phyloP scores from a whole-genome alignment of 352 stramenopile species.

The Globisporangium cederbergense region DNA sequence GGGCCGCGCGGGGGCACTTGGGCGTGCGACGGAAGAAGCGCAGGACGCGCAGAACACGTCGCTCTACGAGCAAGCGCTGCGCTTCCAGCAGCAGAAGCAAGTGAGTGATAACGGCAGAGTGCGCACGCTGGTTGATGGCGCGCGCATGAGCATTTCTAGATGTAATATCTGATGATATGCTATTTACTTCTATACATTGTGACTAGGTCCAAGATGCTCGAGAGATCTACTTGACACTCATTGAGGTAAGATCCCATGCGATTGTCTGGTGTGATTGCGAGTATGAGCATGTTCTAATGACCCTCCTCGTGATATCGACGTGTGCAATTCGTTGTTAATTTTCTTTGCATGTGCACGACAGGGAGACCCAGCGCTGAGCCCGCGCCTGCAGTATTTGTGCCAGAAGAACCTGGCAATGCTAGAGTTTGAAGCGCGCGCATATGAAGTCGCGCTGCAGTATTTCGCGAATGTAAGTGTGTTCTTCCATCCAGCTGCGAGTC shows the following conservation, averaged over 20 bases:
- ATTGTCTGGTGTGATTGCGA: neutral
- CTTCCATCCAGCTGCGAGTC: neutral
- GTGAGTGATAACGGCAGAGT: slow-evolving; percentile 9
- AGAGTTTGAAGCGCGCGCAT: slow-evolving; percentile 39
- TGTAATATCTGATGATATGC: neutral
- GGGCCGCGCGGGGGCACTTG: slow-evolving; percentile 12
- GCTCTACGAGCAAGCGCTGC: slow-evolving; percentile 65
- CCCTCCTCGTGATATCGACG: neutral
- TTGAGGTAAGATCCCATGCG: slow-evolving; percentile 17
- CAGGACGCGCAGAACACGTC: slow-evolving; percentile 60
- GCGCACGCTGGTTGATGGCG: neutral
- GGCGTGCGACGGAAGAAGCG: slow-evolving; percentile 55
- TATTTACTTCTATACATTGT: neutral
- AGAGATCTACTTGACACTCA: slow-evolving; percentile 35
- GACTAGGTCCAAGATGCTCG: slow-evolving; percentile 27
- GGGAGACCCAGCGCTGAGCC: slow-evolving; percentile 28
- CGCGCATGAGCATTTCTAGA: neutral
- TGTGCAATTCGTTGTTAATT: slow-evolving; percentile 1
- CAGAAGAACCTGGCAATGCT: slow-evolving; percentile 67
- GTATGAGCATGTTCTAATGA: neutral
- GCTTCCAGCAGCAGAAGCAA: slow-evolving; percentile 56
- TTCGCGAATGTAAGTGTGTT: slow-evolving; percentile 35
- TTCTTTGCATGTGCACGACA: neutral
- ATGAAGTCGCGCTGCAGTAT: slow-evolving; percentile 36
- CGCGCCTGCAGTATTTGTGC: slow-evolving; percentile 60